phyloP scores from a whole-genome alignment of 1,284 basidiomycete species.

The Moesziomyces sp. region DNA sequence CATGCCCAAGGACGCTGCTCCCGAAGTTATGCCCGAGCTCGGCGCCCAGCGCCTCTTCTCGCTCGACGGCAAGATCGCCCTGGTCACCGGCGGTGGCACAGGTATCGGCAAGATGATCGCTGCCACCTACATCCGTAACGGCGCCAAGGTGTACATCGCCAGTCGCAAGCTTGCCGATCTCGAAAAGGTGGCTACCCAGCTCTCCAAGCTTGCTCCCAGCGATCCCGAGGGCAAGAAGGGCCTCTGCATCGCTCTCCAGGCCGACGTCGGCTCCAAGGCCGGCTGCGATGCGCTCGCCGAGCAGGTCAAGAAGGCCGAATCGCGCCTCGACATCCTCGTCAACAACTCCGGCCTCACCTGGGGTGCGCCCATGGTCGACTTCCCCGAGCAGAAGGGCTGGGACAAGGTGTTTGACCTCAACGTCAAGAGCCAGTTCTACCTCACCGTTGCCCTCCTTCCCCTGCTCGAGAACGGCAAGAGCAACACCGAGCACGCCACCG shows the following conservation, averaged over 20 bases:
- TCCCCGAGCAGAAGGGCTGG: conserved; percentile 79
- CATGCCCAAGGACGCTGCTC: conserved; percentile 65
- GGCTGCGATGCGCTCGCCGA: conserved; percentile 81
- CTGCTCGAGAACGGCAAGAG: conserved; percentile 57
- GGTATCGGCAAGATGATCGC: conserved; percentile 75
- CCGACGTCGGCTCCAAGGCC: conserved; percentile 73
- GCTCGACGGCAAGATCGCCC: conserved; percentile 77
- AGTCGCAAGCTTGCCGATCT: conserved; percentile 77
- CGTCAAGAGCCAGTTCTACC: conserved; percentile 66
- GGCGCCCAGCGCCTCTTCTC: conserved; percentile 75
- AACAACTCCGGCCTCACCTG: conserved; percentile 73
- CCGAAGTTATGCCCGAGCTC: conserved; percentile 71
- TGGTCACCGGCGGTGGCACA: conserved; percentile 78
- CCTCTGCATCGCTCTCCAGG: conserved; percentile 57
- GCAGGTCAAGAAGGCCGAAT: conserved; percentile 76
- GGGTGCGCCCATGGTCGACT: conserved; percentile 79
- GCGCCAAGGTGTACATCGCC: conserved; percentile 83
- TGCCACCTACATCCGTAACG: conserved; percentile 80
- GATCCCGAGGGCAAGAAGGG: conserved; percentile 43
- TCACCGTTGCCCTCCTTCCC: conserved; percentile 65
- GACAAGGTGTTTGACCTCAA: conserved; percentile 71
- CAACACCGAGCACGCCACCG: conserved; percentile 74
- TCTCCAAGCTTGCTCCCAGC: conserved; percentile 49
- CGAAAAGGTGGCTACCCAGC: conserved; percentile 71
- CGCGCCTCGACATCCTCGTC: conserved; percentile 72